Percentiles rank a stretch among this genome's conserved stretches.
Evolutionary conservation across 208 protist species (phyloP).

Genomic region (Crithidia brevicula): DNA sequence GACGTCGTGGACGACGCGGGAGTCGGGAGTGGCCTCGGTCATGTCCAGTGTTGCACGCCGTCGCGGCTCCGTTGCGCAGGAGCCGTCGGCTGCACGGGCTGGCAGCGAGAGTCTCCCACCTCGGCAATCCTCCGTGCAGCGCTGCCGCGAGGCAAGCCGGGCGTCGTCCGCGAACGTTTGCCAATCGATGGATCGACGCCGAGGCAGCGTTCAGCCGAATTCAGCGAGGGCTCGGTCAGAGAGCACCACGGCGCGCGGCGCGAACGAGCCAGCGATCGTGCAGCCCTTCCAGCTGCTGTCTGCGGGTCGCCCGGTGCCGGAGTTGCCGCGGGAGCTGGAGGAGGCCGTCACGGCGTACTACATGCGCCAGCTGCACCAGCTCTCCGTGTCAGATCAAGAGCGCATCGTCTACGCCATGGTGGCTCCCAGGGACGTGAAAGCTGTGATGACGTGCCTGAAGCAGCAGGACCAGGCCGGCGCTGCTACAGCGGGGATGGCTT

Average conservation of each 20-base stretch:
- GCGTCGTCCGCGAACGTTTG: neutral
- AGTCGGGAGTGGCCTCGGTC: neutral
- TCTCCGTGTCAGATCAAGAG: slow-evolving; percentile 46
- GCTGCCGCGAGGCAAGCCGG: slow-evolving; percentile 12
- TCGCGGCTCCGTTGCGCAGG: slow-evolving; percentile 2
- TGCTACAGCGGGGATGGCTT: neutral
- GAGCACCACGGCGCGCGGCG: neutral
- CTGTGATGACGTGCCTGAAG: slow-evolving; percentile 56
- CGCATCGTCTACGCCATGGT: slow-evolving; percentile 45
- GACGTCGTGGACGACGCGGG: slow-evolving; percentile 3
- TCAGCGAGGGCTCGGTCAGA: neutral
- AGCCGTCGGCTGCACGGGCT: neutral
- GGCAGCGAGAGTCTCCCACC: slow-evolving; percentile 3
- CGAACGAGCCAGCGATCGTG: neutral
- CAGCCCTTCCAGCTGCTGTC: slow-evolving; percentile 34
- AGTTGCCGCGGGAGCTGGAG: slow-evolving; percentile 47
- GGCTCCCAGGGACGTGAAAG: slow-evolving; percentile 27
- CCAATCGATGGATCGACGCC: slow-evolving; percentile 6
- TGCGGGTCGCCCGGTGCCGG: slow-evolving; percentile 32
- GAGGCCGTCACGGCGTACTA: slow-evolving; percentile 43
- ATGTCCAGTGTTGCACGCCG: slow-evolving; percentile 13
- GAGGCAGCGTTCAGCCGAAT: neutral
- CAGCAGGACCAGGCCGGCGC: slow-evolving; percentile 24
- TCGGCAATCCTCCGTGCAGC: slow-evolving; percentile 7
- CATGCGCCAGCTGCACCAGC: slow-evolving; percentile 40